Evolutionary conservation across 257 asterid species (phyloP).

Genomic region (Pogostemon cablin): DNA sequence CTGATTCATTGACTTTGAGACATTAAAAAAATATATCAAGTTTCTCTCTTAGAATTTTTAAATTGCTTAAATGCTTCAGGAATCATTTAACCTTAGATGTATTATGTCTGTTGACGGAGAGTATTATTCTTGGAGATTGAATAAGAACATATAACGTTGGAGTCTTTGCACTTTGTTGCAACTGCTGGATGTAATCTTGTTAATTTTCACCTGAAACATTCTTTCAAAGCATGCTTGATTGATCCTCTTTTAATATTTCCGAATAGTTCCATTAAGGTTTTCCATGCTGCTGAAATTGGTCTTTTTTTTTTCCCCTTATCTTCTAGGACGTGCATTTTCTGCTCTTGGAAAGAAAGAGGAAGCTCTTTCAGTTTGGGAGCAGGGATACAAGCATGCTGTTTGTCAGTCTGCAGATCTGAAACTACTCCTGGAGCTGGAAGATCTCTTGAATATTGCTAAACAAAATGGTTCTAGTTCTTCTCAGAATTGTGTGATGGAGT

Average conservation of each 20-base stretch:
- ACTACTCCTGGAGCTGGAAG: conserved; percentile 86
- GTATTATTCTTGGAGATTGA: conserved; percentile 25
- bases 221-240: conserved; percentile 3
- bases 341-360: conserved; percentile 84
- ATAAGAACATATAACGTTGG: conserved; percentile 7
- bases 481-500: conserved; percentile 40
- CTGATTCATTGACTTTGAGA: not conserved
- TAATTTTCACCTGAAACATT: conserved; percentile 26
- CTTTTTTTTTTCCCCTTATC: conserved; percentile 30
- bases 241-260: conserved; percentile 24
- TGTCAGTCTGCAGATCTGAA: conserved; percentile 80
- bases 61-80: conserved; percentile 6
- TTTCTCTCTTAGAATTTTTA: conserved; percentile 3
- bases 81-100: conserved; percentile 10
- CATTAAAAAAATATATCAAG: conserved; percentile 15
- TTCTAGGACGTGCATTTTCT: conserved; percentile 80
- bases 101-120: not conserved
- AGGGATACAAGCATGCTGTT: conserved; percentile 79
- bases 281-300: conserved; percentile 35
- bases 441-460: conserved; percentile 63
- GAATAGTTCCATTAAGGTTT: conserved; percentile 19
- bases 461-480: conserved; percentile 43
- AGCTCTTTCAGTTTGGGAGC: conserved; percentile 85
- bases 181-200: conserved; percentile 19
- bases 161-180: conserved; percentile 29